Evolutionary conservation across 2,329 filamentous ascomycete genomes (phyloP).

Genomic region (Intubia oerlemansii): DNA sequence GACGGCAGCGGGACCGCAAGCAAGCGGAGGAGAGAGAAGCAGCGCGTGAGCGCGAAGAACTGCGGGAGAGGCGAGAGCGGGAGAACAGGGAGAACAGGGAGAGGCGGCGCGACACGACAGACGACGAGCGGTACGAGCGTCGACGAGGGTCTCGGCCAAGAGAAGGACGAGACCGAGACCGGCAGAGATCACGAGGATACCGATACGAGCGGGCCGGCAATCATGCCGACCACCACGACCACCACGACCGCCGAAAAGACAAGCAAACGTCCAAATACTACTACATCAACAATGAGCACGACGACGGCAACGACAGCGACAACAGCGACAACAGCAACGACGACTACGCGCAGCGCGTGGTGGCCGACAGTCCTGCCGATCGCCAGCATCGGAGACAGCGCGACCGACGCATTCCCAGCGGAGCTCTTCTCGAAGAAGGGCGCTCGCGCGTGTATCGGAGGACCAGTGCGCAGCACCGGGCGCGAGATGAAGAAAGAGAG

Average conservation of each 20-base stretch:
- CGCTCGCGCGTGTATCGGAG: conserved; percentile 10
- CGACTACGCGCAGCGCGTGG: conserved; percentile 2
- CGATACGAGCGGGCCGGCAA: too few relatives aligned
- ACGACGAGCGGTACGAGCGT: too few relatives aligned
- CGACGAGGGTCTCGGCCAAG: too few relatives aligned
- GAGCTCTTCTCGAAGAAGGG: conserved; percentile 48
- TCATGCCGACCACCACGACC: too few relatives aligned
- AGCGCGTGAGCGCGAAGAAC: conserved; percentile 3
- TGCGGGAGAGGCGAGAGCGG: neutral
- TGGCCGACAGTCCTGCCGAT: conserved; percentile 3
- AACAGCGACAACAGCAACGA: neutral
- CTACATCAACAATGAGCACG: conserved; percentile 1
- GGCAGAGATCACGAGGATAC: neutral
- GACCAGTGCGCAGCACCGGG: too few relatives aligned
- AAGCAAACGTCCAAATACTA: conserved; percentile 1
- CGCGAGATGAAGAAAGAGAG: too few relatives aligned
- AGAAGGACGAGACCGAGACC: neutral
- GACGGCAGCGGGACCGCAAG: conserved; percentile 1
- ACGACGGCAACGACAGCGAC: conserved; percentile 2
- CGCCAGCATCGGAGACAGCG: conserved; percentile 4
- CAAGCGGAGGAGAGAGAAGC: conserved; percentile 5
- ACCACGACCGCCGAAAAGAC: too few relatives aligned
- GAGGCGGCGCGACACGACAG: conserved; percentile 1
- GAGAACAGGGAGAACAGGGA: conserved; percentile 1
- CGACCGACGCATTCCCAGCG: conserved; percentile 43